Percentiles rank a stretch among this genome's conserved stretches.
phyloP scores from a whole-genome alignment of 805 yeast genomes.

The Pichia nanzhaoensis region DNA sequence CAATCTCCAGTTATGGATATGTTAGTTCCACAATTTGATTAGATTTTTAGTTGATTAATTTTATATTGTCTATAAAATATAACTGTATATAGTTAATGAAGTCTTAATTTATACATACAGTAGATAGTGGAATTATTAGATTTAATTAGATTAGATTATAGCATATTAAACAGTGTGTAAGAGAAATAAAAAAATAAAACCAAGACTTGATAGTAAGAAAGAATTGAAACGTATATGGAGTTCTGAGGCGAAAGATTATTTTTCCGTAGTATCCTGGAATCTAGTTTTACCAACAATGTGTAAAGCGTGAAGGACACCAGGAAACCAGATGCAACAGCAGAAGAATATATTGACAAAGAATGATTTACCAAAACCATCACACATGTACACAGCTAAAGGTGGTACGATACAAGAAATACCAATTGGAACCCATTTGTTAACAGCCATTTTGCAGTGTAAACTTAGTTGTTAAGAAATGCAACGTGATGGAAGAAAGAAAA shows the following conservation, averaged over 20 bases:
- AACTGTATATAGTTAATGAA: not conserved
- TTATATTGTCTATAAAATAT: not conserved
- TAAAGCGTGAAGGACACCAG: slow-evolving; percentile 70
- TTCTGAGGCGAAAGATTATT: too few relatives aligned
- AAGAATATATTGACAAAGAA: slow-evolving; percentile 57
- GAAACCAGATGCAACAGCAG: slow-evolving; percentile 63
- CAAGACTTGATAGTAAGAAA: not conserved
- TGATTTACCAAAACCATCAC: slow-evolving; percentile 48
- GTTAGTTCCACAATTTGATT: slow-evolving; percentile 61
- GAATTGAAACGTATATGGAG: too few relatives aligned
- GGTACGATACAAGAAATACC: slow-evolving; percentile 49
- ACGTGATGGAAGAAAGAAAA: too few relatives aligned
- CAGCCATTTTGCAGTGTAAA: not conserved
- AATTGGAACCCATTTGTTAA: slow-evolving; percentile 8
- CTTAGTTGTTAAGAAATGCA: too few relatives aligned
- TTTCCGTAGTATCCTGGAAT: slow-evolving; percentile 4
- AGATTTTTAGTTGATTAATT: not conserved
- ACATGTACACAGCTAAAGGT: slow-evolving; percentile 67
- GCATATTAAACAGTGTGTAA: not conserved
- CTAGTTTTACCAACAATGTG: slow-evolving; percentile 39
- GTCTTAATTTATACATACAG: not conserved
- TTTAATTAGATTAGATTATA: not conserved
- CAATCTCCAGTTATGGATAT: slow-evolving; percentile 77
- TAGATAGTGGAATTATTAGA: too few relatives aligned
- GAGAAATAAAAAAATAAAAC: not conserved